Base-by-base conservation (phyloP, 352 stramenopile species). In the Phytophthora hibernalis region DNA sequence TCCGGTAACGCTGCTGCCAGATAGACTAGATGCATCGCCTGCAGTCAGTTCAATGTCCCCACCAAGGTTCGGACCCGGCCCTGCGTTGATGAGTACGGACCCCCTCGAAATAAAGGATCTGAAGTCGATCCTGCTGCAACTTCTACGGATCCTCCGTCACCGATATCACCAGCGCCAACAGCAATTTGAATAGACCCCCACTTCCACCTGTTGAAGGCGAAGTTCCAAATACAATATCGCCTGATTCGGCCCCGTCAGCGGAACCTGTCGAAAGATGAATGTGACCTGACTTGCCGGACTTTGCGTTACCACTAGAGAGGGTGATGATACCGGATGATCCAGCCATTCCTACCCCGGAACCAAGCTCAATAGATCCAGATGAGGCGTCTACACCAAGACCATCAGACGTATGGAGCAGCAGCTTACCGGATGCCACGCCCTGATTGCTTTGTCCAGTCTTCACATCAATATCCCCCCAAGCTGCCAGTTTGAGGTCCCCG, bases 401-500 rank as follows among this genome's bases (percentile, higher is more conserved):
- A 22, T 61, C 40, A 15, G 78, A 61, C 13, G 74, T 77, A 3
- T 16, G 50, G 0, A 83, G 13, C 9, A 53, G 21, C 18, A 83
- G 22, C 0, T 26, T 55, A 10, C 78, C 78, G 11, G 75, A 80
- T 0, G 47, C 16, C 21, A 67, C 60, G 2, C 64, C 72, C 5
- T 64, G 47, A 22, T 68, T 77, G 42, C 76, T 85, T 26, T 59
- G 56, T 4, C 79, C 79, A n/a, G 76, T 75, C 24, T 54, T 42
- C 18, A 85, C 38, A 16, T 66, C 40, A 13, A 88, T 71, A 54
- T 77, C 50, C 77, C 79, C n/a, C 74, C 79, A 45, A 67, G 21
- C 20, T 66, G 57, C 50, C 64, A 77, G 5, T 77, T 72, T 5
- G 77, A 86, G 18, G 61, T 43, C 26, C 80, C 80, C 20, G 77